Evolutionary conservation across 2,329 filamentous ascomycete species (phyloP).

Genomic region (Fusarium nisikadoi): DNA sequence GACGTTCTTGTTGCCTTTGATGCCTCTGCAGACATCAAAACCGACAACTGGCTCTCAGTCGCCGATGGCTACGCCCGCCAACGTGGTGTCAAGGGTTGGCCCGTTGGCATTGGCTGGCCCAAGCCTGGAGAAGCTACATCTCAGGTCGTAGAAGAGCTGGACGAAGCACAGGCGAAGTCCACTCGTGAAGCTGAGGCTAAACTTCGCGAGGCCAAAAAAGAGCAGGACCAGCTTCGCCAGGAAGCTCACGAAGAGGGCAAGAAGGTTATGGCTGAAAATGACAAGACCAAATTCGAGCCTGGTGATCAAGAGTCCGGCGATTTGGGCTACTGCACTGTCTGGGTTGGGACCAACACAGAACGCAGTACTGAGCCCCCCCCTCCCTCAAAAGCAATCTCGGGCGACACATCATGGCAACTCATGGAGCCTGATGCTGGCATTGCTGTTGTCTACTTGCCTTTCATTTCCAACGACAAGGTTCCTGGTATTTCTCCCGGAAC

Average conservation of each 20-base stretch:
- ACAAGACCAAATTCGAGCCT: constrained; percentile 53
- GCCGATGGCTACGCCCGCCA: constrained; percentile 93
- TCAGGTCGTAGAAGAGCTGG: constrained; percentile 72
- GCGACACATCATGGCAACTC: constrained; percentile 72
- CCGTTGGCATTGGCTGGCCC: constrained; percentile 94
- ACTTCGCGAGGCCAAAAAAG: constrained; percentile 67
- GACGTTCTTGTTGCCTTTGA: constrained; percentile 95
- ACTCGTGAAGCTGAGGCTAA: constrained; percentile 71
- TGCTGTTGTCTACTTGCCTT: constrained; percentile 88
- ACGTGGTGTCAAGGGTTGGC: constrained; percentile 93
- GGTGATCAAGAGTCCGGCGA: constrained; percentile 64
- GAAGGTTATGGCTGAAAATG: constrained; percentile 40
- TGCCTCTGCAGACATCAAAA: constrained; percentile 90
- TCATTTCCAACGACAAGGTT: constrained; percentile 83
- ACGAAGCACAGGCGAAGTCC: constrained; percentile 70
- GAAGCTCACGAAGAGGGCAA: constrained; percentile 42
- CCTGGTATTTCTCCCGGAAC: constrained; percentile 84
- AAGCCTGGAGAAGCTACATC: constrained; percentile 66
- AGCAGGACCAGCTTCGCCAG: constrained; percentile 51
- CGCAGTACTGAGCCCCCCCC: constrained; percentile 66
- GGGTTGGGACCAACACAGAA: constrained; percentile 88
- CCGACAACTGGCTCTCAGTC: constrained; percentile 95
- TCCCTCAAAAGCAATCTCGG: constrained; percentile 64
- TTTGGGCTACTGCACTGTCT: constrained; percentile 91
- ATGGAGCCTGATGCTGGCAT: constrained; percentile 85